These are phyloP conservation scores for Entomortierella parvispora DNA, from an alignment of 192 early-diverging fungal species.

Conservation along the genomic window DNA sequence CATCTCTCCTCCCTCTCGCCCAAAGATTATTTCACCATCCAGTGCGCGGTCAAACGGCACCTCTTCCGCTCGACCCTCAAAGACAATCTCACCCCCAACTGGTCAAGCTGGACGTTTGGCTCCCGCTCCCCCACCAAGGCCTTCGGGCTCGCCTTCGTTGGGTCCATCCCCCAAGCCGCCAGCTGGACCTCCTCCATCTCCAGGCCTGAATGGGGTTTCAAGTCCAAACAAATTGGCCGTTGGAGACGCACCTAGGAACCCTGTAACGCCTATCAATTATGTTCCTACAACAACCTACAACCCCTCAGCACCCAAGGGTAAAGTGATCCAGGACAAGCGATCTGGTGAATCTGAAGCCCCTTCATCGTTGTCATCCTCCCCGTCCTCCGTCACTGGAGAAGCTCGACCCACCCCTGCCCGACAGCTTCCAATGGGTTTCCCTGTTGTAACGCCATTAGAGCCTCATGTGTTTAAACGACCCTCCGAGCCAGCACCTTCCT, in stretches of 20 bases:
- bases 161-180: conserved; percentile 27
- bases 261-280: conserved; percentile 31
- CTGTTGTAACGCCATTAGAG: conserved; percentile 35
- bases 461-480: conserved; percentile 32
- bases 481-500: conserved; percentile 20
- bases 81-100: conserved; percentile 32
- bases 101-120: conserved; percentile 9
- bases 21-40: conserved; percentile 30
- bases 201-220: conserved; percentile 5
- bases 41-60: not conserved
- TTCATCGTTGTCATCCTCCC: not conserved
- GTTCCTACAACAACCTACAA: conserved; percentile 45
- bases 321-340: conserved; percentile 16
- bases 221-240: not conserved
- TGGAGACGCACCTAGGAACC: conserved; percentile 18
- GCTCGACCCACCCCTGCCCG: conserved; percentile 31
- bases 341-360: conserved; percentile 14
- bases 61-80: conserved; percentile 13
- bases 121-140: conserved; percentile 18
- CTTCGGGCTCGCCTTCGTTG: conserved; percentile 19
- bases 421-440: conserved; percentile 36
- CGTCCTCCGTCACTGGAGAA: not conserved
- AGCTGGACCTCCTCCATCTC: conserved; percentile 27
- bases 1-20: conserved; percentile 24
- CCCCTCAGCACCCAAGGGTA: conserved; percentile 21